These are phyloP conservation scores for Porpolomopsis calyptriformis DNA, from an alignment of 768 basidiomycete genomes.

Conservation along the genomic window DNA sequence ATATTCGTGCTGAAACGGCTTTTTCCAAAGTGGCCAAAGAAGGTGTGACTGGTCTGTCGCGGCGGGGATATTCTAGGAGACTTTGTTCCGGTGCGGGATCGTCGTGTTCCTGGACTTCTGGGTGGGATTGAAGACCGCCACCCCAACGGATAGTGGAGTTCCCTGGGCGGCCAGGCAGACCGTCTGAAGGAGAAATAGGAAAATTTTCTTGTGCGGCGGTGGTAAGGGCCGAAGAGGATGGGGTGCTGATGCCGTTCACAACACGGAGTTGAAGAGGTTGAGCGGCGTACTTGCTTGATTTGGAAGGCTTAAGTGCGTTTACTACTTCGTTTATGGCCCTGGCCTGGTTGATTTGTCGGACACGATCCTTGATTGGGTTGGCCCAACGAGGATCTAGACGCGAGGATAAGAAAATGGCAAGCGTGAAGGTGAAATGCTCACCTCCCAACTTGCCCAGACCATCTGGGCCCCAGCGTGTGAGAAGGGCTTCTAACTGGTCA, in stretches of 20 bases:
- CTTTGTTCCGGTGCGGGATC: conserved; percentile 25
- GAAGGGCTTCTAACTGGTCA: conserved; percentile 77
- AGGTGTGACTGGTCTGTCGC: conserved; percentile 59
- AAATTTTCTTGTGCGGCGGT: conserved; percentile 69
- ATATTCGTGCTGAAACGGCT: conserved; percentile 85
- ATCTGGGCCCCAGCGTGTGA: conserved; percentile 83
- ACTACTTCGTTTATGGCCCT: conserved; percentile 71
- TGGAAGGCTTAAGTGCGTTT: conserved; percentile 53
- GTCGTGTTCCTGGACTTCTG: conserved; percentile 54
- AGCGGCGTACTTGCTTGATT: conserved; percentile 32
- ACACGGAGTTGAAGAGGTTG: conserved; percentile 55
- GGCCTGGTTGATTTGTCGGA: conserved; percentile 57
- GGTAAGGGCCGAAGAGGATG: conserved; percentile 61
- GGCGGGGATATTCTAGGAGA: conserved; percentile 26
- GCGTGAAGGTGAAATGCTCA: conserved; percentile 30
- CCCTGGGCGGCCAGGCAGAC: conserved; percentile 44
- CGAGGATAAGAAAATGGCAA: not conserved
- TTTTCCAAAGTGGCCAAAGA: conserved; percentile 89
- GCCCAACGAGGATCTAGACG: conserved; percentile 78
- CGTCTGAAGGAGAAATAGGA: conserved; percentile 34
- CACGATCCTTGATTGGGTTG: conserved; percentile 71
- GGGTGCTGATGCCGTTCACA: conserved; percentile 65
- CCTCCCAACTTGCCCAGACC: conserved; percentile 82
- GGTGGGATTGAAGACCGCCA: conserved; percentile 50
- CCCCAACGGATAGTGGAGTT: conserved; percentile 54